phyloP scores from a whole-genome alignment of 768 basidiomycete species.

The Coprinellus micaceus region DNA sequence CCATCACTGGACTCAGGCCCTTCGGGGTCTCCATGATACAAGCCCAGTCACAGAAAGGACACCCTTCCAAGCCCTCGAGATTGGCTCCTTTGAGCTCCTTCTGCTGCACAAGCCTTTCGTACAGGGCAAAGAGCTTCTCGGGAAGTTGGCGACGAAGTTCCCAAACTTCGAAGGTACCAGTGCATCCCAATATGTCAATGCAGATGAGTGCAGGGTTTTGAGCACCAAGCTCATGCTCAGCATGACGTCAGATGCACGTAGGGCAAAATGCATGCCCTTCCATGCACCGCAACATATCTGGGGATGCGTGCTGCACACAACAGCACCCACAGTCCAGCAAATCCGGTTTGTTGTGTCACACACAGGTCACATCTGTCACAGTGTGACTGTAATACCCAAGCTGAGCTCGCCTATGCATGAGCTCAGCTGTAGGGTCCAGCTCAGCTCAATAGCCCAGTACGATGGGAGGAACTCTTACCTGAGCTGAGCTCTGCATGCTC shows the following conservation, averaged over 20 bases:
- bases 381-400: no score
- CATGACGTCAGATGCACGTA: not conserved
- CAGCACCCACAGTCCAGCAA: no score
- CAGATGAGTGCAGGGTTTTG: not conserved
- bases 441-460: no score
- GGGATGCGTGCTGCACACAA: no score
- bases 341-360: no score
- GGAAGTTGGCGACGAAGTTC: slow-evolving; percentile 70
- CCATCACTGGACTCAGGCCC: slow-evolving; percentile 59
- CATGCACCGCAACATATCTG: no score
- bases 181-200: slow-evolving; percentile 35
- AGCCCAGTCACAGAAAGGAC: slow-evolving; percentile 88
- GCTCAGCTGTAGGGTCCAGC: no score
- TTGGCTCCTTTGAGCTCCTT: slow-evolving; percentile 78
- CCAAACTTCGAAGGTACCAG: slow-evolving; percentile 59
- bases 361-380: no score
- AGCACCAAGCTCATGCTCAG: not conserved
- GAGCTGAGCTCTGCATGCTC: no score
- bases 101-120: slow-evolving; percentile 38
- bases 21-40: slow-evolving; percentile 62
- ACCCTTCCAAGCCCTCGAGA: slow-evolving; percentile 79
- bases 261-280: not conserved
- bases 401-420: no score
- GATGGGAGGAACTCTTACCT: no score
- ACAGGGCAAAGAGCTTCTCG: slow-evolving; percentile 56